These are phyloP conservation scores for Kodamaea hsintzibuensis DNA, from an alignment of 805 yeast genomes.

Conservation along the genomic window DNA sequence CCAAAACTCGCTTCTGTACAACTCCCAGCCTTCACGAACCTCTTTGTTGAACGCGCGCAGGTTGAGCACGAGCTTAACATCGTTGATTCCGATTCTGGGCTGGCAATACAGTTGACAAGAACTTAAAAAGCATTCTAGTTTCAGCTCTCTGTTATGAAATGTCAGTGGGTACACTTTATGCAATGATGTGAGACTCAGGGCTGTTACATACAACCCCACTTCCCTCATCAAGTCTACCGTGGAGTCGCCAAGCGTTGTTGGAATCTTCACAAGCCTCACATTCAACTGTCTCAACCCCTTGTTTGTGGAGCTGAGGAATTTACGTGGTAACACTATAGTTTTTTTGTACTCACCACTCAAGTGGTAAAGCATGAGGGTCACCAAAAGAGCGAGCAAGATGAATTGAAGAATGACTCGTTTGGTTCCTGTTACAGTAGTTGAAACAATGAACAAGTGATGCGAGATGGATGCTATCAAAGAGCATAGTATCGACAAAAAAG, in stretches of 20 bases:
- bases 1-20: slow-evolving; percentile 94
- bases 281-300: slow-evolving; percentile 86
- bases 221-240: slow-evolving; percentile 40
- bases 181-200: slow-evolving; percentile 28
- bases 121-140: slow-evolving; percentile 40
- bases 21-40: slow-evolving; percentile 91
- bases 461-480: slow-evolving; percentile 41
- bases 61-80: slow-evolving; percentile 77
- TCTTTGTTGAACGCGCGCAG: slow-evolving; percentile 82
- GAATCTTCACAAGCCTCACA: slow-evolving; percentile 68
- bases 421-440: slow-evolving; percentile 27
- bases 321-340: slow-evolving; percentile 79
- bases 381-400: slow-evolving; percentile 56
- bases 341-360: slow-evolving; percentile 87
- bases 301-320: slow-evolving; percentile 78
- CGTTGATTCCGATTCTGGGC: slow-evolving; percentile 67
- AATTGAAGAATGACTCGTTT: slow-evolving; percentile 49
- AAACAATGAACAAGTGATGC: slow-evolving; percentile 37
- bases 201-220: slow-evolving; percentile 31
- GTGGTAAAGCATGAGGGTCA: slow-evolving; percentile 76
- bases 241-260: slow-evolving; percentile 33
- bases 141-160: slow-evolving; percentile 29
- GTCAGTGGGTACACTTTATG: slow-evolving; percentile 39
- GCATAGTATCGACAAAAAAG: slow-evolving; percentile 47
- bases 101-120: slow-evolving; percentile 48